phyloP scores from a whole-genome alignment of 805 yeast species.

The Kluyveromyces lactis region DNA sequence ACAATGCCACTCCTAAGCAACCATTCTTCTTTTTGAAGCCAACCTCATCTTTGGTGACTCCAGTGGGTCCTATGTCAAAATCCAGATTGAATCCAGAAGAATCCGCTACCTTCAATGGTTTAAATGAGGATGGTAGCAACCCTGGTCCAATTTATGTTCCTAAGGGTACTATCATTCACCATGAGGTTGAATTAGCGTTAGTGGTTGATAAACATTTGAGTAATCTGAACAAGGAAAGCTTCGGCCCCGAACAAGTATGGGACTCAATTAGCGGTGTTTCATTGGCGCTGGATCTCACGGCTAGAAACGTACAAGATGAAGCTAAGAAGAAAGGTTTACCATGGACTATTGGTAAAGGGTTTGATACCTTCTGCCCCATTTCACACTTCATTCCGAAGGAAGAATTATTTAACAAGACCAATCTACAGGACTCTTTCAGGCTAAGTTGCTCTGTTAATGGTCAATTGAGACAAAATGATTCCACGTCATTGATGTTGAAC shows the following conservation, averaged over 20 bases:
- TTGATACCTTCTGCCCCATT: constrained; percentile 92
- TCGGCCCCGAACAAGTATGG: constrained; percentile 58
- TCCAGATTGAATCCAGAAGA: background rate
- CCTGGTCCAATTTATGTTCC: constrained; percentile 81
- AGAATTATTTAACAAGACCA: constrained; percentile 52
- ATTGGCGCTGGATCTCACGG: constrained; percentile 88
- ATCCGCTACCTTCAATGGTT: constrained; percentile 16
- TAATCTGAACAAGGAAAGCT: constrained; percentile 42
- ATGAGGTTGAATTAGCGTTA: constrained; percentile 89
- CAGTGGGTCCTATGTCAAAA: constrained; percentile 21
- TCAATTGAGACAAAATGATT: constrained; percentile 59
- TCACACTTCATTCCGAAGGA: constrained; percentile 61
- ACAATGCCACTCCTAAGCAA: constrained; percentile 69
- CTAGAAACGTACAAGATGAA: constrained; percentile 90
- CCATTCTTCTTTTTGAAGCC: constrained; percentile 96
- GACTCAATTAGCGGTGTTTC: constrained; percentile 82
- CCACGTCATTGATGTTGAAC: constrained; percentile 78
- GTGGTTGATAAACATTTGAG: constrained; percentile 56
- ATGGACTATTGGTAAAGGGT: constrained; percentile 95
- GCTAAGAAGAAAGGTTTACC: constrained; percentile 93
- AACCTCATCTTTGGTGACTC: constrained; percentile 61
- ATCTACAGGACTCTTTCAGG: constrained; percentile 33
- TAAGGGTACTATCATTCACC: constrained; percentile 70
- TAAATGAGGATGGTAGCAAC: constrained; percentile 26
- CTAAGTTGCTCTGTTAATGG: constrained; percentile 52